phyloP scores from a whole-genome alignment of 1,139 yeast genomes.

The Geotrichum australiense region DNA sequence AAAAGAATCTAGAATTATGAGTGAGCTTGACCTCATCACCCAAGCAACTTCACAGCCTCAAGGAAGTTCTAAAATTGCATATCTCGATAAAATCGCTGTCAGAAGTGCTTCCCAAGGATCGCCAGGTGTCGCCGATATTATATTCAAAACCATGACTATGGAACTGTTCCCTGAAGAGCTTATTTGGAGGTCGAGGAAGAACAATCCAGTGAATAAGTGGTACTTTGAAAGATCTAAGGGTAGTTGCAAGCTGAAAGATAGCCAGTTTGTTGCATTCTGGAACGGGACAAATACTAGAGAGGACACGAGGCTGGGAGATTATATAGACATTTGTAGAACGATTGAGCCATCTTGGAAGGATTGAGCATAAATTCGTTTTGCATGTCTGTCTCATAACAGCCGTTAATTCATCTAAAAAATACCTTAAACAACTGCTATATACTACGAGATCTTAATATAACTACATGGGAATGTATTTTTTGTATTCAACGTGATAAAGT shows the following conservation, averaged over 20 bases:
- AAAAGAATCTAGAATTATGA: constrained; percentile 24
- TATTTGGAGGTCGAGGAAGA: constrained; percentile 81
- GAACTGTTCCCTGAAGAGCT: constrained; percentile 66
- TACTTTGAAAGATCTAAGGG: constrained; percentile 89
- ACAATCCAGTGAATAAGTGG: constrained; percentile 94
- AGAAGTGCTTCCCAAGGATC: constrained; percentile 77
- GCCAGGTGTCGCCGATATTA: constrained; percentile 87
- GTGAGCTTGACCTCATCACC: constrained; percentile 19
- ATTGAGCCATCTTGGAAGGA: constrained; percentile 38
- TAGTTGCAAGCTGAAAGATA: constrained; percentile 45
- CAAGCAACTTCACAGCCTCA: constrained; percentile 17
- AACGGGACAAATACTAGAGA: constrained; percentile 45
- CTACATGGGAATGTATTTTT: no score
- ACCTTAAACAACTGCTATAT: no score
- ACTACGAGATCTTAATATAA: no score
- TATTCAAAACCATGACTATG: constrained; percentile 68
- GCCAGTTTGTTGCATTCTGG: constrained; percentile 66
- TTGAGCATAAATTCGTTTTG: no score
- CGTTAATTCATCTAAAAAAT: no score
- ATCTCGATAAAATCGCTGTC: constrained; percentile 90
- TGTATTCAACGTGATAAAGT: no score
- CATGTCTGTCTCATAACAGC: no score
- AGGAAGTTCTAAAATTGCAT: constrained; percentile 38
- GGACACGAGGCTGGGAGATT: constrained; percentile 31
- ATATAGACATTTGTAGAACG: constrained; percentile 37